Evolutionary conservation across 2,329 filamentous ascomycete genomes (phyloP), one percentile per base, ranked within the genome.

Genomic region (Trichophyton rubrum): DNA sequence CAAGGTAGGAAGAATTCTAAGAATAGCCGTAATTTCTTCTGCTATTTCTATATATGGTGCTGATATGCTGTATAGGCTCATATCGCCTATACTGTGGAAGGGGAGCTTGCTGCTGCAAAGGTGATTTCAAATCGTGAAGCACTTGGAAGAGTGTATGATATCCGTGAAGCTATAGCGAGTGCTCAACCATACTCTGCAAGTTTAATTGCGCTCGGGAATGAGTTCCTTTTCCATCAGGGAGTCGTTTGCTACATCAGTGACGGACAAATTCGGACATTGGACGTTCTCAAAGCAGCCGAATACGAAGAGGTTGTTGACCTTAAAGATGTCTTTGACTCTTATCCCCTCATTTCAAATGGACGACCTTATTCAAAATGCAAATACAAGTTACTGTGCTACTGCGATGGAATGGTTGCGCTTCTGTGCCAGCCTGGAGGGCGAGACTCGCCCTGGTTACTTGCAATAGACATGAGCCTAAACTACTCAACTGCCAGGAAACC

Each of bases 141-240:
- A 0, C 70, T 89, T 17, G 78, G 82, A n/a, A 77, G 80, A 53
- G 75, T 86, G 8, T 80, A 82, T 62, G 85, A 86, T 68, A 77
- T 84, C 56, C 78, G 80, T 59, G 72, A 80, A 58, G 84, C 87
- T 22, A 75, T 88, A 56, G 78, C 83, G 2, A 78, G 77, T 22
- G 85, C 84, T 3, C 72, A 77, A 35, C 88, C 88, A 0, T 89
- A 83, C 68, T 78, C 82, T 0, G 80, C 81, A 15, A 80, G 79
- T 1, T 74, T 85, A 0, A 68, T 89, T 35, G 86, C 80, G 2
- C 75, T 82, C 59, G 85, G 80, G 2, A 79, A 83, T 24, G 76
- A 78, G 2, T 89, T 85, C 70, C 70, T 84, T 1, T 89, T 87
- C 68, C 75, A 77, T 17, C 78, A 83, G 61, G 85, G 87, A 4